Conservation (phyloP, 2,329 filamentous ascomycete genomes). For the Parastagonospora avenae region DNA sequence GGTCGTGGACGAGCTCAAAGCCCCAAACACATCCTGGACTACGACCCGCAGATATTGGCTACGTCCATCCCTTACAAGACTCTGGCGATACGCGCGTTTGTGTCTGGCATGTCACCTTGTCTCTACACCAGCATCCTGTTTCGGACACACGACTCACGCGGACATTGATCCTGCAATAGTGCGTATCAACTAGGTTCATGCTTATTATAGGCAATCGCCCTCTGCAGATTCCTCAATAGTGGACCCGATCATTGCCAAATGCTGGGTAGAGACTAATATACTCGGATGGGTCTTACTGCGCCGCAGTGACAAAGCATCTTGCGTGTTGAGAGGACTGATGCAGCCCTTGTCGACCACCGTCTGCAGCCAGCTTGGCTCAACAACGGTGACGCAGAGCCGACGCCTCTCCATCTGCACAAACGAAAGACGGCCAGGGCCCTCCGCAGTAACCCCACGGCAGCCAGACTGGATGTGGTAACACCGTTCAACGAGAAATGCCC, state of each 20-base stretch:
- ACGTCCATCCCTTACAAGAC: conserved; percentile 9
- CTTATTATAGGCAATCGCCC: conserved; percentile 7
- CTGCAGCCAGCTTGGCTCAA: conserved; percentile 8
- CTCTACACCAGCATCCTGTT: background rate
- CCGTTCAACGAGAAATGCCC: conserved; percentile 46
- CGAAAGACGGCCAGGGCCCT: conserved; percentile 12
- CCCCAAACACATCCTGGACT: conserved; percentile 19
- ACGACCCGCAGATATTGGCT: conserved; percentile 14
- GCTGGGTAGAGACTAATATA: conserved; percentile 15
- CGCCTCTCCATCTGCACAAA: conserved; percentile 13
- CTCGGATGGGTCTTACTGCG: conserved; percentile 18
- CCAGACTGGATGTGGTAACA: conserved; percentile 38
- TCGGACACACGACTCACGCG: background rate
- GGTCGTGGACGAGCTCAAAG: conserved; percentile 17
- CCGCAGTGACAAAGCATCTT: conserved; percentile 25
- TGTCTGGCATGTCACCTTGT: conserved; percentile 11
- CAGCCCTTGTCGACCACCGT: conserved; percentile 15
- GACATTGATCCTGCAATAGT: conserved; percentile 1
- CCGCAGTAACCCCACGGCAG: conserved; percentile 34
- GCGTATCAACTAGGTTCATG: conserved; percentile 7
- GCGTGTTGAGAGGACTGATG: conserved; percentile 15
- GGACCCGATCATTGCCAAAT: conserved; percentile 14
- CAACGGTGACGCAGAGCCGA: conserved; percentile 17
- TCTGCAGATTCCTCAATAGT: conserved; percentile 5
- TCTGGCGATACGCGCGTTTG: conserved; percentile 28